A percentile compares a stretch with the other conserved stretches of the same genome.
Evolutionary conservation across 2,329 filamentous ascomycete genomes (phyloP).

Genomic region (Diaporthe sp.): DNA sequence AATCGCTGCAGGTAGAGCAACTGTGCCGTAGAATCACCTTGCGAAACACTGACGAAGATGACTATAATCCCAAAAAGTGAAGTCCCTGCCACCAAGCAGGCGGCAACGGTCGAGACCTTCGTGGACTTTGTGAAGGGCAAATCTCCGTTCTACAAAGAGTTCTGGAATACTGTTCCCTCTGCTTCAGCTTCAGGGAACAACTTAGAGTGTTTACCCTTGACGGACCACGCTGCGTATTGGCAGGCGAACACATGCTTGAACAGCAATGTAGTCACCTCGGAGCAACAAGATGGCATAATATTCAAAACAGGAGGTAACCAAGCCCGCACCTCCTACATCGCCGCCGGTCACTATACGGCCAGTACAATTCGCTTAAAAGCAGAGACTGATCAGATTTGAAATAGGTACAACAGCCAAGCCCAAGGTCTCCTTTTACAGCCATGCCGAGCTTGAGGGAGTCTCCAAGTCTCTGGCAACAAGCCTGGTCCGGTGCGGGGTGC

Average conservation of each 20-base stretch:
- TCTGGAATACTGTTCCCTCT: background rate
- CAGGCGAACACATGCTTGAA: constrained; percentile 19
- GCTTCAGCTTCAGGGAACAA: background rate
- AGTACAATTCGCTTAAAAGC: background rate
- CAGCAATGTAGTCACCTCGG: background rate
- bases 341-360: too few relatives aligned
- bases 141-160: background rate
- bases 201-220: background rate
- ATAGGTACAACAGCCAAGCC: constrained; percentile 30
- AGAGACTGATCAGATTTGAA: background rate
- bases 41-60: background rate
- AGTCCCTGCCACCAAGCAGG: background rate
- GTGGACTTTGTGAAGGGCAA: background rate
- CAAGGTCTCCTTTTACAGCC: constrained; percentile 33
- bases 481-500: constrained; percentile 26
- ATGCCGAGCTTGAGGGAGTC: constrained; percentile 18
- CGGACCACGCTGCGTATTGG: constrained; percentile 20
- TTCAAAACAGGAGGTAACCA: constrained; percentile 14
- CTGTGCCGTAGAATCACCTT: background rate
- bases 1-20: background rate
- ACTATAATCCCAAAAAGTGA: background rate
- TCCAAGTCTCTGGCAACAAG: background rate
- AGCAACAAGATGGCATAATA: constrained; percentile 13
- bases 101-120: background rate
- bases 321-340: background rate